These are phyloP conservation scores for Microdochium bolleyi DNA, from an alignment of 2,329 filamentous ascomycete genomes.

Conservation along the genomic window DNA sequence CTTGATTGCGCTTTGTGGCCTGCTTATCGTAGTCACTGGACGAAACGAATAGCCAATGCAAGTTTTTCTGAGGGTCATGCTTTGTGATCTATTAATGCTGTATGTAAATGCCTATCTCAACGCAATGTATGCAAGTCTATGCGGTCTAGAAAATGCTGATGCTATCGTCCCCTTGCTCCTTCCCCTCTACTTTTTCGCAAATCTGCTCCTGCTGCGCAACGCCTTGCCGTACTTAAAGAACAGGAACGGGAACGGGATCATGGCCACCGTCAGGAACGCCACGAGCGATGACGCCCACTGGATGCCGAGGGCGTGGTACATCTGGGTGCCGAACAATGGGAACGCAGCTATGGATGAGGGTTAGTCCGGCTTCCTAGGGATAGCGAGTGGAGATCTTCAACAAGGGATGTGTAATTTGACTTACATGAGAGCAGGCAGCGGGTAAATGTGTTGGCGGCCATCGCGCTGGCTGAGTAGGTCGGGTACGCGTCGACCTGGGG, in stretches of 20 bases:
- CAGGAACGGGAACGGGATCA: constrained; percentile 57
- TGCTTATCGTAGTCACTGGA: no score
- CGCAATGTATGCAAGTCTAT: no score
- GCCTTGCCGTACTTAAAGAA: constrained; percentile 54
- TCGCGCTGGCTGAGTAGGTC: constrained; percentile 64
- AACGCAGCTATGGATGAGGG: constrained; percentile 50
- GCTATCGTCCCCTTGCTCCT: background rate
- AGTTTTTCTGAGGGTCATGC: no score
- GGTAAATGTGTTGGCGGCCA: constrained; percentile 78
- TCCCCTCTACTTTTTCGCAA: constrained; percentile 22
- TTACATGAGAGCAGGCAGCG: constrained; percentile 66
- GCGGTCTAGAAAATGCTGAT: no score
- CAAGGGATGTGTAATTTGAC: constrained; percentile 15
- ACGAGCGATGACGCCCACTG: constrained; percentile 61
- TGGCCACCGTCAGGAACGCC: constrained; percentile 51
- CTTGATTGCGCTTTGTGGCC: no score
- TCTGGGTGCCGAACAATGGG: constrained; percentile 64
- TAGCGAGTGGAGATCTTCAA: no score
- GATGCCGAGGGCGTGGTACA: constrained; percentile 63
- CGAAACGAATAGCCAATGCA: no score
- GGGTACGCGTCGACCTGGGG: constrained; percentile 67
- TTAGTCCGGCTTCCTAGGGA: no score
- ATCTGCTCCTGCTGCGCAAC: constrained; percentile 47
- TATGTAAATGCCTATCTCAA: no score
- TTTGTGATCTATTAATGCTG: no score